These are phyloP conservation scores for Sutorius australiensis DNA, from an alignment of 768 basidiomycete genomes.

Conservation along the genomic window DNA sequence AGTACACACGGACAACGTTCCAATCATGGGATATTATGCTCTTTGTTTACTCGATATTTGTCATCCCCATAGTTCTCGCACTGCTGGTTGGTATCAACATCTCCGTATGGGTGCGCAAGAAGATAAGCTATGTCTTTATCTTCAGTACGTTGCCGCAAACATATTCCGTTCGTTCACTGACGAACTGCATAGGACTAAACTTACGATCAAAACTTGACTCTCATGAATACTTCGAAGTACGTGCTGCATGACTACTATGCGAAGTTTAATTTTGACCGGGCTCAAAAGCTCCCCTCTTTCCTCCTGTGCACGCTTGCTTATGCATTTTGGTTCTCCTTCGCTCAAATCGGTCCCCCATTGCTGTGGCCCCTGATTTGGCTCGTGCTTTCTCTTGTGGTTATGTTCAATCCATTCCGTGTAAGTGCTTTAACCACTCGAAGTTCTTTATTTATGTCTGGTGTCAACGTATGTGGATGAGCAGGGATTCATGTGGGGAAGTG, in stretches of 20 bases:
- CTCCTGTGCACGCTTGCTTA: constrained; percentile 71
- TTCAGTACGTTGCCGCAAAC: constrained; percentile 50
- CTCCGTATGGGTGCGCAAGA: constrained; percentile 64
- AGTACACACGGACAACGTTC: constrained; percentile 47
- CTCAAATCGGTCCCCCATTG: constrained; percentile 63
- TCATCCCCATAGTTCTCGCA: constrained; percentile 71
- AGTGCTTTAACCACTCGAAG: not conserved
- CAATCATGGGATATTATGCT: constrained; percentile 73
- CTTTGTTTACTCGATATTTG: constrained; percentile 70
- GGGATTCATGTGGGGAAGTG: constrained; percentile 34
- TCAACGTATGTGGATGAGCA: constrained; percentile 38
- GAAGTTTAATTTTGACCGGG: not conserved
- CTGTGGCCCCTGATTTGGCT: constrained; percentile 86
- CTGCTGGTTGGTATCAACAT: constrained; percentile 83
- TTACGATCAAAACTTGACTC: constrained; percentile 68
- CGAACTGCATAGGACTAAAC: constrained; percentile 54
- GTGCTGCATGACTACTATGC: constrained; percentile 10
- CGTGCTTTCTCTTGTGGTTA: constrained; percentile 48
- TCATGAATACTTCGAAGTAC: constrained; percentile 70
- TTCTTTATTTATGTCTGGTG: not conserved
- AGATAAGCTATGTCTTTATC: constrained; percentile 94
- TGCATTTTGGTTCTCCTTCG: constrained; percentile 83
- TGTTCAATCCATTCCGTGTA: constrained; percentile 77
- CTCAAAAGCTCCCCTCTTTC: constrained; percentile 67
- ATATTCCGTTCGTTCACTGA: constrained; percentile 1